Evolutionary conservation across 1,139 yeast genomes (phyloP).

Genomic region (Oligophagozyma castellii): DNA sequence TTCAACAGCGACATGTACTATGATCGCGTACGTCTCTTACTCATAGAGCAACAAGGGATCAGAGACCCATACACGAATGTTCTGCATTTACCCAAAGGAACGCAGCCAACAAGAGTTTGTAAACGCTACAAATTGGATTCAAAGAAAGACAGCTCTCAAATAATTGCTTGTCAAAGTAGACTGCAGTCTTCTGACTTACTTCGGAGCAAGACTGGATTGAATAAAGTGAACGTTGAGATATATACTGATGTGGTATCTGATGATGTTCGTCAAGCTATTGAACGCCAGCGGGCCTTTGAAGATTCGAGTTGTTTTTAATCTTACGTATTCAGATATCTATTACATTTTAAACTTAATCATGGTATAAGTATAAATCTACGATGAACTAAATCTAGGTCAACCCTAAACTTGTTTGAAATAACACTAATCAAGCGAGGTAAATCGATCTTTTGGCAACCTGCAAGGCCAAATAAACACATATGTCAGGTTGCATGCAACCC

Average conservation of each 20-base stretch:
- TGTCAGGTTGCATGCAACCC: no score
- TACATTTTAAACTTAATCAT: no score
- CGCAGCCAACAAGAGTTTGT: conserved; percentile 50
- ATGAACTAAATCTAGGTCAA: no score
- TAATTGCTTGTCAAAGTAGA: conserved; percentile 37
- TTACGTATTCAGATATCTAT: no score
- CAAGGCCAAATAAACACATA: no score
- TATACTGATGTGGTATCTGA: conserved; percentile 47
- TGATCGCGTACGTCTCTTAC: conserved; percentile 36
- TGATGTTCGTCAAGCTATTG: conserved; percentile 45
- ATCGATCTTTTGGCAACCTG: no score
- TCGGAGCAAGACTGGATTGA: conserved; percentile 46
- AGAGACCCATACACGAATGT: conserved; percentile 79
- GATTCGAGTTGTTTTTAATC: no score
- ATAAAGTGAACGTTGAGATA: conserved; percentile 40
- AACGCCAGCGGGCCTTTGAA: conserved; percentile 46
- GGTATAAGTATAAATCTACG: no score
- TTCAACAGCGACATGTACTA: conserved; percentile 52
- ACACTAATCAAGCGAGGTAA: no score
- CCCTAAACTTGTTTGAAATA: no score
- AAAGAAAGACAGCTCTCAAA: conserved; percentile 9
- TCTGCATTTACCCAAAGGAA: conserved; percentile 52
- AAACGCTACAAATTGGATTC: conserved; percentile 25
- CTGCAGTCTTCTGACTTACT: conserved; percentile 34
- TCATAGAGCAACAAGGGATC: conserved; percentile 39